A percentile compares a stretch with the other conserved stretches of the same genome.
phyloP scores from a whole-genome alignment of 495 filamentous ascomycete species.

The Patellaria atrata region DNA sequence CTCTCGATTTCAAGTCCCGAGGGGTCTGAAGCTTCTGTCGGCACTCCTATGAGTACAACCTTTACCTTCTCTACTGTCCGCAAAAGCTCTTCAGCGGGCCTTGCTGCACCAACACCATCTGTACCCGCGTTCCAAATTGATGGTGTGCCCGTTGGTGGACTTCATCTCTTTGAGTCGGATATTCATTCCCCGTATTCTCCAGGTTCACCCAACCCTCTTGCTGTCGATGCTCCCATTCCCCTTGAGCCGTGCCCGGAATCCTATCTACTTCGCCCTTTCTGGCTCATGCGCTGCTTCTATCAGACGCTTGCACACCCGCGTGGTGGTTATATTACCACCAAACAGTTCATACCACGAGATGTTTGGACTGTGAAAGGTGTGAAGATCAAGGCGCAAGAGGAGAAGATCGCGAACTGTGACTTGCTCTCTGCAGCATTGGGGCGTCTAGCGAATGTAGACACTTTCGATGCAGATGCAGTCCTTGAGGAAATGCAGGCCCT shows the following conservation, averaged over 20 bases:
- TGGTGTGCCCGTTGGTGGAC: conserved; percentile 45
- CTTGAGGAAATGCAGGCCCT: conserved; percentile 92
- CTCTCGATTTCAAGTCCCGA: conserved; percentile 64
- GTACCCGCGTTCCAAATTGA: conserved; percentile 39
- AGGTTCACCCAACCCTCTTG: conserved; percentile 39
- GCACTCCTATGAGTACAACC: conserved; percentile 54
- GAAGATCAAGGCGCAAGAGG: conserved; percentile 77
- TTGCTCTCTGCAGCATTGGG: conserved; percentile 77
- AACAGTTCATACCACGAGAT: conserved; percentile 80
- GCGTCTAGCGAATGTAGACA: conserved; percentile 71
- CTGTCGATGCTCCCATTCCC: conserved; percentile 47
- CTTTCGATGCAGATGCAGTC: conserved; percentile 76
- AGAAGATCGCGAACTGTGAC: conserved; percentile 91
- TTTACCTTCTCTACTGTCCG: conserved; percentile 39
- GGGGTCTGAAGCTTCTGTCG: conserved; percentile 49
- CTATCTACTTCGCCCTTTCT: conserved; percentile 76
- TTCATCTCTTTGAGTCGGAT: conserved; percentile 74
- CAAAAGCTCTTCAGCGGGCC: conserved; percentile 28
- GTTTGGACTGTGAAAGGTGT: conserved; percentile 90
- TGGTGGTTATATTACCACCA: conserved; percentile 81
- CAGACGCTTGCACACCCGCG: conserved; percentile 84
- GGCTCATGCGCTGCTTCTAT: conserved; percentile 87
- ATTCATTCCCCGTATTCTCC: conserved; percentile 61
- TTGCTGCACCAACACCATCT: conserved; percentile 56
- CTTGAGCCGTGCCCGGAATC: conserved; percentile 88